Conservation (phyloP, 805 yeast genomes). For the Teunomyces lycoperdinae region DNA sequence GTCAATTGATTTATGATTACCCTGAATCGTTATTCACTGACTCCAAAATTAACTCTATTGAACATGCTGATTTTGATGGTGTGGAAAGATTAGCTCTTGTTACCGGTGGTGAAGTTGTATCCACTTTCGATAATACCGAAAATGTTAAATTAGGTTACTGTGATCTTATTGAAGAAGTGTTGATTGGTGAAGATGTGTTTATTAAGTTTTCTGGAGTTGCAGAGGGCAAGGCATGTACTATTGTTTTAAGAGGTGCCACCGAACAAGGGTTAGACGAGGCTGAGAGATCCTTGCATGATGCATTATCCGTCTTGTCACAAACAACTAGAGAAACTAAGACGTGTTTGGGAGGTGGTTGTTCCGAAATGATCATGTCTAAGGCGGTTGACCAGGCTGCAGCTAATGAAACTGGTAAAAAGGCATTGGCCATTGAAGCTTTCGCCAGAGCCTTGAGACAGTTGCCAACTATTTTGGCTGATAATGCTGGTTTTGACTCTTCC, state of each 20-base stretch:
- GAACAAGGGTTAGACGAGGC: conserved; percentile 48
- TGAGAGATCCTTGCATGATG: conserved; percentile 75
- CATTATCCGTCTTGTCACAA: conserved; percentile 90
- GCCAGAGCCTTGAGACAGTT: conserved; percentile 91
- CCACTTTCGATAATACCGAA: conserved; percentile 92
- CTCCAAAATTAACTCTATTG: conserved; percentile 82
- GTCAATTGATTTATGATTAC: conserved; percentile 96
- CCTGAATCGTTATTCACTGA: conserved; percentile 95
- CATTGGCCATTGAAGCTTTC: conserved; percentile 91
- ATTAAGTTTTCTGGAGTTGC: conserved; percentile 93
- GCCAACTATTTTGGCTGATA: conserved; percentile 94
- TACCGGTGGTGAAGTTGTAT: conserved; percentile 97
- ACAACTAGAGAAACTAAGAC: conserved; percentile 91
- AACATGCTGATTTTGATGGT: conserved; percentile 98
- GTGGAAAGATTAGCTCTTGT: conserved; percentile 94
- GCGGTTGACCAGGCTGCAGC: conserved; percentile 94
- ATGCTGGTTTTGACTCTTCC: conserved; percentile 94
- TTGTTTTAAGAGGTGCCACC: conserved; percentile 71
- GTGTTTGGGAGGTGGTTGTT: conserved; percentile 91
- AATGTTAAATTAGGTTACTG: conserved; percentile 84
- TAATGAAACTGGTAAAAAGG: conserved; percentile 87
- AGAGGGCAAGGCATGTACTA: conserved; percentile 94
- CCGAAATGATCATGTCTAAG: conserved; percentile 88
- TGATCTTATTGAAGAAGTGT: conserved; percentile 83
- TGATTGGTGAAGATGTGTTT: conserved; percentile 90